phyloP scores from a whole-genome alignment of 768 basidiomycete species.

The Coprinopsis strossmayeri region DNA sequence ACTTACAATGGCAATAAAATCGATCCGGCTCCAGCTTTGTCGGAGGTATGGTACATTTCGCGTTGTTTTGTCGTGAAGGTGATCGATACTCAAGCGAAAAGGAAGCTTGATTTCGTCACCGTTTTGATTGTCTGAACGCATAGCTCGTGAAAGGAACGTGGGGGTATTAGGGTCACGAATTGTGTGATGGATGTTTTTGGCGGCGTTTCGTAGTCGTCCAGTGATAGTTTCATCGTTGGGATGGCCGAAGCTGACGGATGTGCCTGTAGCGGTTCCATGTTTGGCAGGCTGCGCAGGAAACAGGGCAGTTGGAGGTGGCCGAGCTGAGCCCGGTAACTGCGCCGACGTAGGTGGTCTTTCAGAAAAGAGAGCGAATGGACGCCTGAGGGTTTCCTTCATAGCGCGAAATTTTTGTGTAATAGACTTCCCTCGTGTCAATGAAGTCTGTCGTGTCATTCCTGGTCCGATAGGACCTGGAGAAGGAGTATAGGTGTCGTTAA shows the following conservation, averaged over 20 bases:
- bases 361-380: slow-evolving; percentile 46
- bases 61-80: slow-evolving; percentile 48
- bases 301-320: no score
- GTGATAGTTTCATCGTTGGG: slow-evolving; percentile 22
- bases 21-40: slow-evolving; percentile 89
- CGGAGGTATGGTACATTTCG: slow-evolving; percentile 82
- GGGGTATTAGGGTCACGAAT: slow-evolving; percentile 40
- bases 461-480: slow-evolving; percentile 21
- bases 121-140: slow-evolving; percentile 33
- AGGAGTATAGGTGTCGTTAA: slow-evolving; percentile 22
- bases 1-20: slow-evolving; percentile 75
- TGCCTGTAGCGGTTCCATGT: no score
- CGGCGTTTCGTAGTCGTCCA: slow-evolving; percentile 20
- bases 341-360: slow-evolving; percentile 19
- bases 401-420: slow-evolving; percentile 38
- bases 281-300: no score
- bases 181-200: slow-evolving; percentile 30
- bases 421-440: slow-evolving; percentile 38
- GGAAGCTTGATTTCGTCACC: slow-evolving; percentile 47
- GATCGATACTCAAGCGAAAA: slow-evolving; percentile 53
- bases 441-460: slow-evolving; percentile 25
- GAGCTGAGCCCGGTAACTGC: no score
- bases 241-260: not conserved
- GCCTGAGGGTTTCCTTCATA: slow-evolving; percentile 40
- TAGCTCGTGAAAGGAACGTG: slow-evolving; percentile 42